Evolutionary conservation across 2,329 filamentous ascomycete species (phyloP).

Genomic region (Xylariaceae sp.): DNA sequence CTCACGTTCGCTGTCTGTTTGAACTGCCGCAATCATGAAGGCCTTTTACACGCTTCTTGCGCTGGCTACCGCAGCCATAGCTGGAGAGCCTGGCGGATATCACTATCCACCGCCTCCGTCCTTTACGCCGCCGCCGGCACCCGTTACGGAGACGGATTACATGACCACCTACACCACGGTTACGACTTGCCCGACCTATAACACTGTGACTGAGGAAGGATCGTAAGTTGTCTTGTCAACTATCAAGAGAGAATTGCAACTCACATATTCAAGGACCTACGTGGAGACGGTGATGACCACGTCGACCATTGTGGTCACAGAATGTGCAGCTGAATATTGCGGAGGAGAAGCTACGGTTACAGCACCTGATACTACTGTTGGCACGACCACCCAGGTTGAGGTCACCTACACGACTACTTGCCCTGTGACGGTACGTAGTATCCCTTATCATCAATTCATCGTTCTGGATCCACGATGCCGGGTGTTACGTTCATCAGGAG

Average conservation of each 20-base stretch:
- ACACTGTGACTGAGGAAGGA: constrained; percentile 37
- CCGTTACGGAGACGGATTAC: constrained; percentile 20
- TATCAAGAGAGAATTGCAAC: not conserved
- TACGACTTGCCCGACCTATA: constrained; percentile 43
- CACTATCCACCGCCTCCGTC: constrained; percentile 6
- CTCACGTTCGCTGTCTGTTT: constrained; percentile 3
- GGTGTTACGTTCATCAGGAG: not conserved
- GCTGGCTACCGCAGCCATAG: constrained; percentile 27
- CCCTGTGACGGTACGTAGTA: constrained; percentile 23
- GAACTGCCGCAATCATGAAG: constrained; percentile 27
- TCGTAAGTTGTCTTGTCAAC: constrained; percentile 32
- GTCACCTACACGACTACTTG: constrained; percentile 37
- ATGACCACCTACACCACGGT: constrained; percentile 38
- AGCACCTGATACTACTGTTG: constrained; percentile 34
- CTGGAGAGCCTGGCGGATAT: constrained; percentile 12
- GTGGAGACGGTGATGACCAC: constrained; percentile 39
- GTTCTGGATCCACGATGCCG: not conserved
- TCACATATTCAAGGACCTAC: constrained; percentile 35
- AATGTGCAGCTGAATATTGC: constrained; percentile 35
- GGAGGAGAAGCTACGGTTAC: constrained; percentile 34
- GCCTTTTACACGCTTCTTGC: constrained; percentile 24
- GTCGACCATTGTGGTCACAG: constrained; percentile 40
- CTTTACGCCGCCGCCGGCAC: constrained; percentile 4
- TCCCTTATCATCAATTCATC: not conserved
- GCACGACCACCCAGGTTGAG: constrained; percentile 34